Base-by-base conservation (phyloP, 129 eudicot genomes). In the Ambrosia trifida region DNA sequence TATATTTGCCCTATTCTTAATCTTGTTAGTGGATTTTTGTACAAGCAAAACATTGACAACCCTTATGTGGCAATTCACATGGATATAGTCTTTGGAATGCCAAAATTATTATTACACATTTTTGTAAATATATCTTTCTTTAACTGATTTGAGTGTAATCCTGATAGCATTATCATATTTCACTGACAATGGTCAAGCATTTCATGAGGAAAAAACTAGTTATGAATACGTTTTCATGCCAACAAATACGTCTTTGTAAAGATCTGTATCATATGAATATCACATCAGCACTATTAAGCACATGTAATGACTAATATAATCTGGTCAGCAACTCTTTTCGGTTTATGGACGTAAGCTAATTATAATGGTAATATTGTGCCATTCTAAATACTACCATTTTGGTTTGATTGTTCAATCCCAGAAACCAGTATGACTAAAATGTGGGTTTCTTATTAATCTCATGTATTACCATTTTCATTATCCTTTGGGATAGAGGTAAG, bases 201-300 rank as follows among this genome's bases (percentile, higher is more conserved):
- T 20, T 54, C 32, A 54, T 10, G 61, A 54, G 14, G 6, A 38
- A 10, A 51, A 16, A 51, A 51, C 58, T 51, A 51, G 32, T 20
- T 11, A 20, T 19, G 12, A 1, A 11, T 54, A 13, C 19, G 32
- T 54, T 54, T 54, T 11, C 33, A 31, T 14, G 8, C 43, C 71
- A 41, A 20, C 36, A 49, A 31, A 17, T 69, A 69, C 19, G 3
- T 33, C 32, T 17, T 50, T 16, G 72, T 69, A 19, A 13, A 45
- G 13, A 13, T 9, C 16, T 7, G 4, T 45, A 66, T 28, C 8
- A 66, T 66, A 45, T 46, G 14, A n/a, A 47, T 45, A 33, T 18
- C 58, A 66, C 20, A 13, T 66, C 57, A 46, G 40, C 57, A 66
- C 38, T 28, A 66, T 28, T 28, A 11, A 38, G 19, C 53, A 64